Evolutionary conservation across 179 eudicot species (phyloP).

Genomic region (Patellifolia procumbens): DNA sequence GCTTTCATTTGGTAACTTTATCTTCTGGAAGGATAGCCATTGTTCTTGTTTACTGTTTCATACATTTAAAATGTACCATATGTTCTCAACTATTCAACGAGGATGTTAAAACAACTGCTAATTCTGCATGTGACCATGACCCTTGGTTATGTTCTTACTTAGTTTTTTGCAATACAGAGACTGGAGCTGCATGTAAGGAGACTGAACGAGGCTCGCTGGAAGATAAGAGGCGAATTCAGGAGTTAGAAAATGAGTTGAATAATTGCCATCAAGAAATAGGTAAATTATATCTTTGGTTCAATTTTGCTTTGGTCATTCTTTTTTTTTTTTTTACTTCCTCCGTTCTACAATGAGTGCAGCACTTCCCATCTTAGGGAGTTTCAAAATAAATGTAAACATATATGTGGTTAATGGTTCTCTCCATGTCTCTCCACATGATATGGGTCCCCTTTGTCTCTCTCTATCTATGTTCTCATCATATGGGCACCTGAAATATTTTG

Average conservation of each 20-base stretch:
- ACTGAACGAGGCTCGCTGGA: conserved; percentile 52
- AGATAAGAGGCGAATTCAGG: conserved; percentile 54
- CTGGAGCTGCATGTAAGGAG: conserved; percentile 63
- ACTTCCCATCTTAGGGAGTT: no score
- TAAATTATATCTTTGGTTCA: conserved; percentile 28
- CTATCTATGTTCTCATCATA: no score
- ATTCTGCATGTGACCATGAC: background rate
- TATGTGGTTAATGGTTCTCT: no score
- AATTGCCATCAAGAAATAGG: conserved; percentile 78
- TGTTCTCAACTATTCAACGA: background rate
- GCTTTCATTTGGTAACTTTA: background rate
- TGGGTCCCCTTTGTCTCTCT: no score
- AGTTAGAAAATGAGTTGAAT: conserved; percentile 63
- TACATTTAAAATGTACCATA: background rate
- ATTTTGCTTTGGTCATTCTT: no score
- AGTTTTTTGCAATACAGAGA: conserved; percentile 46
- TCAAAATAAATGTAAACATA: no score
- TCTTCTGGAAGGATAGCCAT: conserved; percentile 4
- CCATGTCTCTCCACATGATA: no score
- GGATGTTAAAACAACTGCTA: background rate
- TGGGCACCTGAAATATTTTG: no score
- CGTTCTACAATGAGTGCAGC: no score
- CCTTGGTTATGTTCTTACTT: background rate
- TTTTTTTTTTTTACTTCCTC: no score
- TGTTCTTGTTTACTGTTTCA: background rate